Evolutionary conservation across 441 rosid genomes (phyloP).

Genomic region (Euphorbia celastroides): DNA sequence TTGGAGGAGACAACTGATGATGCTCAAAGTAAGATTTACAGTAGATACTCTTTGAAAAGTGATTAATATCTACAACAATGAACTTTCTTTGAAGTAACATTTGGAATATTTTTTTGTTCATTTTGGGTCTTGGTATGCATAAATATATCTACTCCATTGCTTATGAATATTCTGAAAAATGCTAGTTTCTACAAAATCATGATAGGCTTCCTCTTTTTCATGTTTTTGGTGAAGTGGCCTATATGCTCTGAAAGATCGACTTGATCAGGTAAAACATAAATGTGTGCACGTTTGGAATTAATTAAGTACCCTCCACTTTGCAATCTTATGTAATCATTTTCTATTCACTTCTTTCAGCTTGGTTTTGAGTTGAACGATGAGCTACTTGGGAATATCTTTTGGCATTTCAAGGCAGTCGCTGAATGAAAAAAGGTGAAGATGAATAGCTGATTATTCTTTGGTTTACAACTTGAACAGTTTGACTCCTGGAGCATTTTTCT

Average conservation of each 20-base stretch:
- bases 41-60: too few relatives aligned
- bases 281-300: slow-evolving; percentile 1
- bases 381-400: slow-evolving; percentile 66
- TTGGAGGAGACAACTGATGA: not conserved
- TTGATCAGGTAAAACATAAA: slow-evolving; percentile 56
- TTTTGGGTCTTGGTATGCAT: not conserved
- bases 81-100: too few relatives aligned
- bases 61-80: too few relatives aligned
- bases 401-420: slow-evolving; percentile 84
- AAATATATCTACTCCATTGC: not conserved
- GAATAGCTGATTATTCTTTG: not conserved
- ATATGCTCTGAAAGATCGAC: slow-evolving; percentile 75
- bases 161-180: not conserved
- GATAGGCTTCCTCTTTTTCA: not conserved
- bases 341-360: slow-evolving; percentile 44
- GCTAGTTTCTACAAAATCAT: slow-evolving; percentile 7
- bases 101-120: not conserved
- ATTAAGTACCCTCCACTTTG: slow-evolving; percentile 10
- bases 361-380: slow-evolving; percentile 76
- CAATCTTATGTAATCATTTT: slow-evolving; percentile 3
- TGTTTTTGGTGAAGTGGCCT: slow-evolving; percentile 62
- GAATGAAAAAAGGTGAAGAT: slow-evolving; percentile 75
- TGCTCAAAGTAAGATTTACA: not conserved
- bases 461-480: not conserved
- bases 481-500: not conserved